A percentile compares a stretch with the other conserved stretches of the same genome.
These are phyloP conservation scores for Silybum marianum DNA, from an alignment of 129 eudicot species.

Conservation along the genomic window DNA sequence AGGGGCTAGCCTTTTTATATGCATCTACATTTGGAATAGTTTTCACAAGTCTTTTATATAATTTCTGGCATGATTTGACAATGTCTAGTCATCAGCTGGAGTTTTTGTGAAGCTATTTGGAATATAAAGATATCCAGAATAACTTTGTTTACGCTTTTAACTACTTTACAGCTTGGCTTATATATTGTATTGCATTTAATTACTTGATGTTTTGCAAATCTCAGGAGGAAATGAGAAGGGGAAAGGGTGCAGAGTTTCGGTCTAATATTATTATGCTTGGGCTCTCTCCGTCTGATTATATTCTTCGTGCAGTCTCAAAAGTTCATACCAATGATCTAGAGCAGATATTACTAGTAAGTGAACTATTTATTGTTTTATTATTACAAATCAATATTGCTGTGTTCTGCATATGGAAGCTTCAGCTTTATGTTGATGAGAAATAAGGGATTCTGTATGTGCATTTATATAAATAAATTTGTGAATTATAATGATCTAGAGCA, in stretches of 20 bases:
- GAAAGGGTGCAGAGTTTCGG: constrained; percentile 54
- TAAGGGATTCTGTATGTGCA: background rate
- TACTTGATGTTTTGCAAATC: constrained; percentile 6
- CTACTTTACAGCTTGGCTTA: background rate
- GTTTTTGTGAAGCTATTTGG: too few relatives aligned
- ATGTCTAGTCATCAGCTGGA: too few relatives aligned
- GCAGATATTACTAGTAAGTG: constrained; percentile 80
- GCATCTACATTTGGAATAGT: too few relatives aligned
- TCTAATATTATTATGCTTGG: constrained; percentile 81
- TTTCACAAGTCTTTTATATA: too few relatives aligned
- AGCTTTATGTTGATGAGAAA: background rate
- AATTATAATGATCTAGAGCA: too few relatives aligned
- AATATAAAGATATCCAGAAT: too few relatives aligned
- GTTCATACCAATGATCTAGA: constrained; percentile 93
- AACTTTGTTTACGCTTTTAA: too few relatives aligned
- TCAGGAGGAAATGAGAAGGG: constrained; percentile 77
- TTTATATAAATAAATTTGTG: too few relatives aligned
- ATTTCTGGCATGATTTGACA: too few relatives aligned
- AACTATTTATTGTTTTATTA: background rate
- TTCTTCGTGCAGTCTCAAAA: constrained; percentile 78
- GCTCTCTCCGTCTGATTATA: constrained; percentile 66
- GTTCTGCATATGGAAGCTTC: background rate
- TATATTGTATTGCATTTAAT: background rate
- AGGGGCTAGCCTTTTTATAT: too few relatives aligned
- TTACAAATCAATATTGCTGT: background rate